Evolutionary conservation across 1,284 basidiomycete genomes (phyloP).

Genomic region (Coriolopsis trogii): DNA sequence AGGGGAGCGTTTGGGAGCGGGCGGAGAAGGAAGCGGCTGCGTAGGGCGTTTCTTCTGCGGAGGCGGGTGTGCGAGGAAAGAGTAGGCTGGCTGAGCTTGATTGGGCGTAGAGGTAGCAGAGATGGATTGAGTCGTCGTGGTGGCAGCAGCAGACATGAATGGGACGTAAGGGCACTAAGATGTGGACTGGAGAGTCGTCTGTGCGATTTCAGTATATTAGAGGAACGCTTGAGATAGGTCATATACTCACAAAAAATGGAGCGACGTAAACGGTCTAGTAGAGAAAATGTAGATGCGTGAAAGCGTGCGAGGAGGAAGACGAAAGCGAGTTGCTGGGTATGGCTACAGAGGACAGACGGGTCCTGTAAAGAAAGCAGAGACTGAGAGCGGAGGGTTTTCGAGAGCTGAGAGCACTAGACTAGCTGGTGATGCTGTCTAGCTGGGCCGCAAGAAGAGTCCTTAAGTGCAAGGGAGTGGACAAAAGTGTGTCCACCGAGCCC

Average conservation of each 20-base stretch:
- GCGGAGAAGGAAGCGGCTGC: constrained; percentile 34
- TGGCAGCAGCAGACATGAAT: constrained; percentile 27
- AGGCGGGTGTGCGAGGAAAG: constrained; percentile 36
- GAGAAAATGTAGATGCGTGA: not conserved
- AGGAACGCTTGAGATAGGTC: not conserved
- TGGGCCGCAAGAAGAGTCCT: constrained; percentile 14
- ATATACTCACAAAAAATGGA: constrained; percentile 14
- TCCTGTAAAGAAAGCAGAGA: constrained; percentile 7
- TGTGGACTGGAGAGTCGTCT: constrained; percentile 12
- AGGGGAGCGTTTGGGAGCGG: constrained; percentile 36
- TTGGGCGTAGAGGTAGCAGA: constrained; percentile 4
- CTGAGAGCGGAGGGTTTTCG: constrained; percentile 4
- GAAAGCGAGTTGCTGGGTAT: constrained; percentile 17
- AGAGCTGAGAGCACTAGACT: constrained; percentile 26
- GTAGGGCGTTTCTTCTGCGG: constrained; percentile 38
- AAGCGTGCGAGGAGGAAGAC: constrained; percentile 7
- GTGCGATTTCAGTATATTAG: not conserved
- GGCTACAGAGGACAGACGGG: constrained; percentile 21
- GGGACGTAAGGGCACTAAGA: constrained; percentile 2
- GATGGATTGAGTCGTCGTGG: constrained; percentile 5
- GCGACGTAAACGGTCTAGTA: constrained; percentile 3
- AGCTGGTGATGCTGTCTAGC: constrained; percentile 27
- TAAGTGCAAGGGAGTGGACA: constrained; percentile 26
- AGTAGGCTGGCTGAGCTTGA: constrained; percentile 25
- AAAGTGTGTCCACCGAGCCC: constrained; percentile 27